Evolutionary conservation across 345 rosid species (phyloP), one percentile per base, ranked within the genome.

Genomic region (Gossypium longicalyx): DNA sequence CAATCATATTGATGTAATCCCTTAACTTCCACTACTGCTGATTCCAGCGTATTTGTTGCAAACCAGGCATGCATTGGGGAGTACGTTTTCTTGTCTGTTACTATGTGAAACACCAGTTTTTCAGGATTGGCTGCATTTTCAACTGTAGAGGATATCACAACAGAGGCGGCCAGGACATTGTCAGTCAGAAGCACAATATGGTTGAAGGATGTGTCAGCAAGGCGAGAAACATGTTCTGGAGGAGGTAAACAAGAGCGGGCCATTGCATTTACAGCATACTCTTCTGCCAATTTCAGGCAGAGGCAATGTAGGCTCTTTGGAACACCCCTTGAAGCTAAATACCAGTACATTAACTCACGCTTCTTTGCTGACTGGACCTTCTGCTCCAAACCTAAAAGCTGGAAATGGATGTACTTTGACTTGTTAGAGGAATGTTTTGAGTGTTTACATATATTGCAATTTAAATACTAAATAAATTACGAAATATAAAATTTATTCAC

Each of bases 1-100:
- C 98, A 94, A 74, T 94, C 94, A 81, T 86, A 94, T 70, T 92
- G 97, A 73, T 94, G 97, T 77, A 94, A 86, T 34, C 98, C 98
- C 83, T 92, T 94, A 17, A 92, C 92, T 89, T 94, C 98, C 71
- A 92, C 91, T 48, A 85, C 92, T 0, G 85, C 92, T 12, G 94
- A 83, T 49, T 79, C 76, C 19, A 89, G 74, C 79, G 92, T 80
- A 87, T 90, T 88, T 11, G 85, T 83, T 66, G 97, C 97, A 84
- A 94, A 94, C 98, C 98, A 92, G 48, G 98, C 90, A 78, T 94
- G 94, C 98, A 94, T 92, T 2, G 97, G 86, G 27, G 92, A 85
- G 77, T 92, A 92, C 2, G 98, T 94, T 85, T 94, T 94, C 84
- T 90, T 92, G 82, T 94, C 97, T 12, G 98, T 92, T 77, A 94